These are phyloP conservation scores for Acer yangbiense DNA, from an alignment of 345 rosid species.

Conservation along the genomic window DNA sequence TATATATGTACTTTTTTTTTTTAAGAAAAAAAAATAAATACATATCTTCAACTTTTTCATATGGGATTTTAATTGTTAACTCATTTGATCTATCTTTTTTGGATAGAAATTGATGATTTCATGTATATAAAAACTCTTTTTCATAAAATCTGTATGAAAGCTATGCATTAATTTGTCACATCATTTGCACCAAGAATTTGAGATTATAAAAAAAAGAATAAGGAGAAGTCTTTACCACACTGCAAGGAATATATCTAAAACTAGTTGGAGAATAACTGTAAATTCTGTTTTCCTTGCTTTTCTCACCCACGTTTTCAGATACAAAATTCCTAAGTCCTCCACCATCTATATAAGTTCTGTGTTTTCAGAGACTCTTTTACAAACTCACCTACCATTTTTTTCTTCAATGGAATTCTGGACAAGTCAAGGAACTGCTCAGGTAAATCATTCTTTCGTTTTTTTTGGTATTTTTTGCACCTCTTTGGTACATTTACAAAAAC, in stretches of 20 bases:
- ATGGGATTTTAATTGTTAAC: neutral
- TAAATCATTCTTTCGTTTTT: neutral
- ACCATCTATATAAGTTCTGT: neutral
- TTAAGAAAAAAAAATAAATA: too few relatives aligned
- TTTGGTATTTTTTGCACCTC: neutral
- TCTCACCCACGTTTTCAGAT: neutral
- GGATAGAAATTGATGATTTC: neutral
- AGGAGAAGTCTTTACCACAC: neutral
- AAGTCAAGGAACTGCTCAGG: conserved; percentile 20
- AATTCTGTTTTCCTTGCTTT: neutral
- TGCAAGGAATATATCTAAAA: neutral
- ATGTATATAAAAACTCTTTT: too few relatives aligned
- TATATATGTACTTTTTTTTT: too few relatives aligned
- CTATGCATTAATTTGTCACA: too few relatives aligned
- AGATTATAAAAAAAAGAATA: neutral
- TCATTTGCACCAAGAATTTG: too few relatives aligned
- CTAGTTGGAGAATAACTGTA: neutral
- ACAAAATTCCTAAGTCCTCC: neutral
- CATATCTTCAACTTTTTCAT: neutral
- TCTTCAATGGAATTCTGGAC: conserved; percentile 23
- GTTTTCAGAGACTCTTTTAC: too few relatives aligned
- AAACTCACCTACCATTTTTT: neutral
- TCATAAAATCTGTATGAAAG: too few relatives aligned
- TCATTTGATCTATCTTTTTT: neutral
- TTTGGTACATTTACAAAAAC: neutral